These are phyloP conservation scores for Colletotrichum limetticola DNA, from an alignment of 2,329 filamentous ascomycete genomes.

Conservation along the genomic window DNA sequence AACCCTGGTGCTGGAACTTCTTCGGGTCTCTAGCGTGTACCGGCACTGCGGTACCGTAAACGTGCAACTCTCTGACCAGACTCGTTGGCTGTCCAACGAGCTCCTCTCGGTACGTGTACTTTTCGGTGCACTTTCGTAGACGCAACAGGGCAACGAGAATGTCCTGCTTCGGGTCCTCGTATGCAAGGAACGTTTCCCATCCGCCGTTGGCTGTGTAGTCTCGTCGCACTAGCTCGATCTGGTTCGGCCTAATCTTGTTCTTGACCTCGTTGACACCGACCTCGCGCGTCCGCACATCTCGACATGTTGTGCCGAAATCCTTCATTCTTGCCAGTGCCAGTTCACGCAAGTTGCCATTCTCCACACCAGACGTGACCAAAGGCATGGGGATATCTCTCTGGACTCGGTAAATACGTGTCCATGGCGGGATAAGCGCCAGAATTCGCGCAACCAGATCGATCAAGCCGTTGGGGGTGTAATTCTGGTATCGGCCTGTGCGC, in stretches of 20 bases:
- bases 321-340: conserved; percentile 97
- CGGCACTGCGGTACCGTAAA: conserved; percentile 97
- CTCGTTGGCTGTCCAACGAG: conserved; percentile 88
- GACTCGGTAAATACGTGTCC: conserved; percentile 98
- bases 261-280: conserved; percentile 99
- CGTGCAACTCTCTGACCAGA: conserved; percentile 92
- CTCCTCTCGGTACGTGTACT: conserved; percentile 92
- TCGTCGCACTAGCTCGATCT: conserved; percentile 92
- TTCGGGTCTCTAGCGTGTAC: conserved; percentile 94
- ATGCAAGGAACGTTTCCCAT: conserved; percentile 98
- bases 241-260: conserved; percentile 95
- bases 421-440: conserved; percentile 91
- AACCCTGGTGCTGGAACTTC: conserved; percentile 99
- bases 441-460: conserved; percentile 98
- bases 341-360: conserved; percentile 96
- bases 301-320: conserved; percentile 96
- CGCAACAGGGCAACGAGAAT: conserved; percentile 93
- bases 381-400: conserved; percentile 99
- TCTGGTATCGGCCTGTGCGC: conserved; percentile 96
- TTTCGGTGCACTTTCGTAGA: conserved; percentile 88
- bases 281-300: conserved; percentile 94
- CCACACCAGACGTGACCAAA: conserved; percentile 96
- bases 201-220: conserved; percentile 96
- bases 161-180: conserved; percentile 98
- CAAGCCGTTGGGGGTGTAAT: conserved; percentile 97